Percentiles rank a stretch among this genome's conserved stretches.
Conservation (phyloP, 495 filamentous ascomycete genomes). For the Lophiotrema nucula region DNA sequence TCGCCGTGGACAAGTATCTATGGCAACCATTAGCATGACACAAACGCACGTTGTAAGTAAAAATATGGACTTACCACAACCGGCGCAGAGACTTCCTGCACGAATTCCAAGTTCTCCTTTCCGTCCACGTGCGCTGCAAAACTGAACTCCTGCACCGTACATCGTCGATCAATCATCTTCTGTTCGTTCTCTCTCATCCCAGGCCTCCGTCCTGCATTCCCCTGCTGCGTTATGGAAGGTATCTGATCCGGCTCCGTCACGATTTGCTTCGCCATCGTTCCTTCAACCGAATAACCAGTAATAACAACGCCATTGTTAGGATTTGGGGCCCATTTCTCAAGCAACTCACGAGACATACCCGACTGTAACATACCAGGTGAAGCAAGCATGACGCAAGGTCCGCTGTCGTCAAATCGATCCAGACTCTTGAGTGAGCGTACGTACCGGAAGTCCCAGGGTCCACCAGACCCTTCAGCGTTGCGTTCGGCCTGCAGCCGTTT, state of each 20-base stretch:
- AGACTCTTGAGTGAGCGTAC: conserved; percentile 87
- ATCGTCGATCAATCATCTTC: conserved; percentile 87
- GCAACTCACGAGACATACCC: conserved; percentile 83
- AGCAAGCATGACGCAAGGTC: conserved; percentile 94
- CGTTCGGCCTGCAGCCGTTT: conserved; percentile 82
- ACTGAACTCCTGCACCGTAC: conserved; percentile 85
- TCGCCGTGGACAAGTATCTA: conserved; percentile 96
- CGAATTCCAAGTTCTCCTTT: conserved; percentile 90
- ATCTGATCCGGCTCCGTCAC: conserved; percentile 92
- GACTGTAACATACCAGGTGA: conserved; percentile 97
- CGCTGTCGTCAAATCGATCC: conserved; percentile 93
- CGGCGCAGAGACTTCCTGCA: conserved; percentile 84
- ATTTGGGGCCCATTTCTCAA: conserved; percentile 94
- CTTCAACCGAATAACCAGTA: conserved; percentile 96
- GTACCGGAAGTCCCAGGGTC: conserved; percentile 94
- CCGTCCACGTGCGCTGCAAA: conserved; percentile 98
- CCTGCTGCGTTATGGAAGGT: conserved; percentile 70
- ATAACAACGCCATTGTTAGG: conserved; percentile 94
- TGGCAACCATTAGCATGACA: conserved; percentile 1
- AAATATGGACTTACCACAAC: conserved; percentile 70
- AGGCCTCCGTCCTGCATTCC: conserved; percentile 51
- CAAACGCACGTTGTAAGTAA: background rate
- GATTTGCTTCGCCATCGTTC: conserved; percentile 95
- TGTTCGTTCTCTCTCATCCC: conserved; percentile 58
- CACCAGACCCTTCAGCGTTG: conserved; percentile 74